Conservation (phyloP, 345 rosid genomes). For the Eutrema yunnanense region DNA sequence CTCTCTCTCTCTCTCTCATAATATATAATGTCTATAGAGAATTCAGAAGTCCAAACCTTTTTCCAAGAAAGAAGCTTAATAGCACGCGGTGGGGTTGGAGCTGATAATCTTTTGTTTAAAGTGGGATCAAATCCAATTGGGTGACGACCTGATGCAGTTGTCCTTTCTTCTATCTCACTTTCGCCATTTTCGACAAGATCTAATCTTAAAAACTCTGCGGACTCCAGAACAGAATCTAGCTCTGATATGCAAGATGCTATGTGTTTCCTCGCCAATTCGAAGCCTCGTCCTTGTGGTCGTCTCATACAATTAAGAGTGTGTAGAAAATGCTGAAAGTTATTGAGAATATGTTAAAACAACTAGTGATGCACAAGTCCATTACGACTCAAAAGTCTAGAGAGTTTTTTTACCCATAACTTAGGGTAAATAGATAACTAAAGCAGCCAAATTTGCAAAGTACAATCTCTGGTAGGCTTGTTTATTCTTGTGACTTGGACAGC, state of each 20-base stretch:
- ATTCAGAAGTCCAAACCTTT: conserved; percentile 42
- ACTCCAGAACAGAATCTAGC: conserved; percentile 52
- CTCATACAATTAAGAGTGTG: conserved; percentile 77
- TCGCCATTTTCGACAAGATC: conserved; percentile 31
- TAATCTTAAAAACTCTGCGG: conserved; percentile 46
- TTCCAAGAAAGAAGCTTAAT: conserved; percentile 83
- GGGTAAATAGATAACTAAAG: background rate
- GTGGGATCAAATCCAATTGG: conserved; percentile 93
- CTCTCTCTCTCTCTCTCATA: background rate
- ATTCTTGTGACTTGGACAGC: background rate
- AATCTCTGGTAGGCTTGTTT: background rate
- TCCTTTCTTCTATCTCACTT: conserved; percentile 47
- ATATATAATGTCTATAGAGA: background rate
- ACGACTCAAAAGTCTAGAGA: background rate
- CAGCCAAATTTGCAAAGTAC: background rate
- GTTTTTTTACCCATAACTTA: background rate
- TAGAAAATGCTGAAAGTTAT: conserved; percentile 73
- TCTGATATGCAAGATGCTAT: conserved; percentile 75
- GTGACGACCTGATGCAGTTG: conserved; percentile 79
- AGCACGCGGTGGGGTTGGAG: conserved; percentile 95
- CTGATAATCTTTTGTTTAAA: conserved; percentile 76
- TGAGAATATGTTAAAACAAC: conserved; percentile 19
- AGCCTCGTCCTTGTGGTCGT: conserved; percentile 95
- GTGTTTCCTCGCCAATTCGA: conserved; percentile 89
- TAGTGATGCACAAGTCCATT: conserved; percentile 1